Evolutionary conservation across 805 yeast genomes (phyloP).

Genomic region (Candida golubevii): DNA sequence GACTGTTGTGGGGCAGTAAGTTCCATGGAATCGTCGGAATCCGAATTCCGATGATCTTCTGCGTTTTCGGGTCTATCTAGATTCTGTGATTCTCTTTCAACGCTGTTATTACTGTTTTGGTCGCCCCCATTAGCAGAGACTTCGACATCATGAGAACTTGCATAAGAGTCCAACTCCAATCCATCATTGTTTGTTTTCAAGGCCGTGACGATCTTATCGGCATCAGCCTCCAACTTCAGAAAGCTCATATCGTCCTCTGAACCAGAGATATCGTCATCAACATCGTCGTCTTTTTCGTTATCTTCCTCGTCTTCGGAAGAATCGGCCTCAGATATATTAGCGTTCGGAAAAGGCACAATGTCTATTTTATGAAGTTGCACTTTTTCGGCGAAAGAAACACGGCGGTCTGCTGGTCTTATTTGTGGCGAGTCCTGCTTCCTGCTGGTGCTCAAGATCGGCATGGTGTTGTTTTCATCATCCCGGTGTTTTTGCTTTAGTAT

Average conservation of each 20-base stretch:
- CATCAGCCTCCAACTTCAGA: constrained; percentile 18
- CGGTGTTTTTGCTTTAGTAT: constrained; percentile 11
- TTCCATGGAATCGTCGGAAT: constrained; percentile 28
- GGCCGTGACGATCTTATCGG: constrained; percentile 14
- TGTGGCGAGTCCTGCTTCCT: not conserved
- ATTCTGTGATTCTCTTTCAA: not conserved
- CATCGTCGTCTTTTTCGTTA: not conserved
- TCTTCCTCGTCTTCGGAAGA: not conserved
- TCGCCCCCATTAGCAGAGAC: not conserved
- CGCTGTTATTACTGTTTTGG: not conserved
- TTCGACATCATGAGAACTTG: not conserved
- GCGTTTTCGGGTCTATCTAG: not conserved
- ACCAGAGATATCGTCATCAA: not conserved
- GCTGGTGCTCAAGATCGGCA: constrained; percentile 6
- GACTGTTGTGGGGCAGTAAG: constrained; percentile 18
- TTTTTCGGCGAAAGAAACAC: constrained; percentile 77
- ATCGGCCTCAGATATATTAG: not conserved
- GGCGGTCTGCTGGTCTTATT: constrained; percentile 28
- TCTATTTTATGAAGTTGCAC: constrained; percentile 60
- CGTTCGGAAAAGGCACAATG: constrained; percentile 21
- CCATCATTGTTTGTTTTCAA: constrained; percentile 3
- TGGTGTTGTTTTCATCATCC: constrained; percentile 9
- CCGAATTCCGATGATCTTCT: not conserved
- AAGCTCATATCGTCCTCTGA: constrained; percentile 12
- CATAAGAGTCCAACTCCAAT: not conserved